phyloP scores from a whole-genome alignment of 352 stramenopile genomes.

The Phytophthora fragariaefolia region DNA sequence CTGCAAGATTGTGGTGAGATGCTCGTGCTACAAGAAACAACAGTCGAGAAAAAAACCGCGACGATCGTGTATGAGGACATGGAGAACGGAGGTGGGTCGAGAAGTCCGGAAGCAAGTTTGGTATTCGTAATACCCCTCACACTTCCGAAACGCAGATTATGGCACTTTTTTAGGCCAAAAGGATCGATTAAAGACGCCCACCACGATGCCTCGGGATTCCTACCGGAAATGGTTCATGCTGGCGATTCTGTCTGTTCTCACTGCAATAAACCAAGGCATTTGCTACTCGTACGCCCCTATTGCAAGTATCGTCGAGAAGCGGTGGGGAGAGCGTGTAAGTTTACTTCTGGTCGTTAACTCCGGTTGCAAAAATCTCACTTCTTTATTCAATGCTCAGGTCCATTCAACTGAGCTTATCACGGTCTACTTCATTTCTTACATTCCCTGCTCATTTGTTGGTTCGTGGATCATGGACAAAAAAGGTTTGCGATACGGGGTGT shows the following conservation, averaged over 20 bases:
- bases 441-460: constrained; percentile 78
- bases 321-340: constrained; percentile 59
- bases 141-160: constrained; percentile 19
- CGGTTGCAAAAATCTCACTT: background rate
- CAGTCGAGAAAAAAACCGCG: constrained; percentile 16
- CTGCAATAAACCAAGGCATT: constrained; percentile 73
- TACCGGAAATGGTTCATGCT: constrained; percentile 61
- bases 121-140: no score
- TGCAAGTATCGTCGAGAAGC: constrained; percentile 63
- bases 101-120: background rate
- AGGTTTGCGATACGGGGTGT: constrained; percentile 64
- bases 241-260: constrained; percentile 66
- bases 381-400: constrained; percentile 31
- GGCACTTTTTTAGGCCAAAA: constrained; percentile 32
- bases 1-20: constrained; percentile 10
- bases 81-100: constrained; percentile 26
- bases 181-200: constrained; percentile 6
- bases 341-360: background rate
- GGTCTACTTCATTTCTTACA: constrained; percentile 83
- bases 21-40: constrained; percentile 16
- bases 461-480: constrained; percentile 88
- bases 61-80: constrained; percentile 39
- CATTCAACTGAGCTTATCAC: constrained; percentile 81
- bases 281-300: constrained; percentile 85
- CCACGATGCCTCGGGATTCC: constrained; percentile 2